These are phyloP conservation scores for Porogramme epimiltina DNA, from an alignment of 1,284 basidiomycete species.

Conservation along the genomic window DNA sequence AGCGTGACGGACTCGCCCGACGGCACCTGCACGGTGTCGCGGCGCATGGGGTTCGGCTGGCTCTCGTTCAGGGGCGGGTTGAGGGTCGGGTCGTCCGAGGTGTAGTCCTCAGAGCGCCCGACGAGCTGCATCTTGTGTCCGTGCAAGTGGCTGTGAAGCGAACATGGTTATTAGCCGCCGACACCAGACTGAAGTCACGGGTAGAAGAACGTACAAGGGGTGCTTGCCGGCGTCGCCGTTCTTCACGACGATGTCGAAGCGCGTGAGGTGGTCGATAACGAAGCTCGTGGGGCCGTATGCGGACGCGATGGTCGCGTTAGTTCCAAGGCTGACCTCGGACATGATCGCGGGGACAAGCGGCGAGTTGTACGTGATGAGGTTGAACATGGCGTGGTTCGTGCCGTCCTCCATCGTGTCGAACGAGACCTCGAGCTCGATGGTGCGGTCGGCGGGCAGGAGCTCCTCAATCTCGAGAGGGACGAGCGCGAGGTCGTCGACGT, in stretches of 20 bases:
- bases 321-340: slow-evolving; percentile 75
- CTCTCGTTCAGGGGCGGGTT: slow-evolving; percentile 83
- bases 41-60: slow-evolving; percentile 82
- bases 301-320: slow-evolving; percentile 63
- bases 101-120: slow-evolving; percentile 70
- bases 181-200: neutral
- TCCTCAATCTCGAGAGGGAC: slow-evolving; percentile 54
- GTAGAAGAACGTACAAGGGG: slow-evolving; percentile 64
- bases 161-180: neutral
- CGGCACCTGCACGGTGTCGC: slow-evolving; percentile 78
- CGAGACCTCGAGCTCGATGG: slow-evolving; percentile 54
- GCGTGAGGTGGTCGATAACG: slow-evolving; percentile 73
- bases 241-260: slow-evolving; percentile 80
- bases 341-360: slow-evolving; percentile 77
- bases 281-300: slow-evolving; percentile 84
- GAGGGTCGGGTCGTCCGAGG: slow-evolving; percentile 72
- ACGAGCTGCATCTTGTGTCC: slow-evolving; percentile 86
- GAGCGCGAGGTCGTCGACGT: slow-evolving; percentile 63
- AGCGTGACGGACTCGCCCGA: slow-evolving; percentile 62
- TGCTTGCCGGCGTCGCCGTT: slow-evolving; percentile 81
- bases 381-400: slow-evolving; percentile 77
- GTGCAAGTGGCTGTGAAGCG: slow-evolving; percentile 65
- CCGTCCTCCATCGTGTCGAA: slow-evolving; percentile 82
- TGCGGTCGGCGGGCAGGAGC: slow-evolving; percentile 46
- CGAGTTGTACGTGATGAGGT: slow-evolving; percentile 69